A percentile compares a stretch with the other conserved stretches of the same genome.
These are phyloP conservation scores for Euphorbia celastroides DNA, from an alignment of 441 rosid species.

Conservation along the genomic window DNA sequence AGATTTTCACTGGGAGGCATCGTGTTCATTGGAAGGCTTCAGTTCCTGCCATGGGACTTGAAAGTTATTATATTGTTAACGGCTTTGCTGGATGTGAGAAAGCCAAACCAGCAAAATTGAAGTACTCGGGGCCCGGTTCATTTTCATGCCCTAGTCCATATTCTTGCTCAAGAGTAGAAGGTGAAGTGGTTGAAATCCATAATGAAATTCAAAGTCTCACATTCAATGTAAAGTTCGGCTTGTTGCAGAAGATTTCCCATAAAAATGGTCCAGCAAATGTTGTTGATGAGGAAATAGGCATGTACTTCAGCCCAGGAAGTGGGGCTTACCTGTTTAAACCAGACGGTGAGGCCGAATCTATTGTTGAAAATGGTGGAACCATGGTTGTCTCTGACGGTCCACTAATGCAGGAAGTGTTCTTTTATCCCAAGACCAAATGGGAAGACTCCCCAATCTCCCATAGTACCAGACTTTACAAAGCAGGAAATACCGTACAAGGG, in stretches of 20 bases:
- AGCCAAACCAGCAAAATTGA: constrained; percentile 62
- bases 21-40: constrained; percentile 92
- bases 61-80: constrained; percentile 72
- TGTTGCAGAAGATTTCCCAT: constrained; percentile 52
- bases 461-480: constrained; percentile 67
- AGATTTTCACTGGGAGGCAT: constrained; percentile 75
- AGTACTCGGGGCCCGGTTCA: constrained; percentile 40
- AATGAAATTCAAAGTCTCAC: constrained; percentile 72
- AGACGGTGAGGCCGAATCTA: constrained; percentile 60
- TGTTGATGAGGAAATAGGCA: constrained; percentile 70
- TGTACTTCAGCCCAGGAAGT: constrained; percentile 72
- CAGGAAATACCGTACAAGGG: constrained; percentile 52
- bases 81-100: constrained; percentile 79
- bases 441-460: constrained; percentile 66
- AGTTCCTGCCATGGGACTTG: constrained; percentile 84
- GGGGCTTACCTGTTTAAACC: constrained; percentile 96
- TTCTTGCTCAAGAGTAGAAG: constrained; percentile 64
- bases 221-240: constrained; percentile 55
- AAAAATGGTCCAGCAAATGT: constrained; percentile 41
- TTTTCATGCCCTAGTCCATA: constrained; percentile 74
- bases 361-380: constrained; percentile 53
- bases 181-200: constrained; percentile 47
- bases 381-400: constrained; percentile 66
- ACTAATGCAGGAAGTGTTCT: constrained; percentile 75
- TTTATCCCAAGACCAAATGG: constrained; percentile 71